Conservation (phyloP, 2,329 filamentous ascomycete genomes). For the Alternaria rosae region DNA sequence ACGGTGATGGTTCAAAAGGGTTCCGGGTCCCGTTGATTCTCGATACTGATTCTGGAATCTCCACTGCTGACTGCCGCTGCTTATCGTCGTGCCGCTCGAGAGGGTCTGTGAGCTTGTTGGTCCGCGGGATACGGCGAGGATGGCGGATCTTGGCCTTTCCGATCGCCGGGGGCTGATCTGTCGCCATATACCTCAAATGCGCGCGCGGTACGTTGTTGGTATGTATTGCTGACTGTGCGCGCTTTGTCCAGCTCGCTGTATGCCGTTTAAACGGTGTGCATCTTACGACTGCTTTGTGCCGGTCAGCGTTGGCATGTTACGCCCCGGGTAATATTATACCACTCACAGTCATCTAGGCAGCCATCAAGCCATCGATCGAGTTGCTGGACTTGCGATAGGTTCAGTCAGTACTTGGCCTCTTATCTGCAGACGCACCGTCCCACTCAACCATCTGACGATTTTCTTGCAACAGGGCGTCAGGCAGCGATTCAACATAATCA, state of each 20-base stretch:
- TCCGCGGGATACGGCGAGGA: background rate
- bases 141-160: background rate
- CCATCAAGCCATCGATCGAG: background rate
- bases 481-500: background rate
- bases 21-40: slow-evolving; percentile 7
- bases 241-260: background rate
- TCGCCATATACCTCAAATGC: background rate
- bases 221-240: background rate
- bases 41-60: background rate
- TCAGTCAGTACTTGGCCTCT: background rate
- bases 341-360: background rate
- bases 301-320: background rate
- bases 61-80: background rate
- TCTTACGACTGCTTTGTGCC: background rate
- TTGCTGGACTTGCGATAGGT: background rate
- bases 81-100: background rate
- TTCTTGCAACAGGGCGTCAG: background rate
- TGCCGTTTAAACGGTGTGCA: background rate
- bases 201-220: background rate
- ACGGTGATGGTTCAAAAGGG: background rate
- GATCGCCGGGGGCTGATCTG: background rate
- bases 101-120: background rate
- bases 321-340: background rate
- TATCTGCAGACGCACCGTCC: background rate
- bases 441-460: background rate